Percentiles rank a stretch among this genome's conserved stretches.
phyloP scores from a whole-genome alignment of 495 filamentous ascomycete genomes.

The Trypethelium eluteriae region DNA sequence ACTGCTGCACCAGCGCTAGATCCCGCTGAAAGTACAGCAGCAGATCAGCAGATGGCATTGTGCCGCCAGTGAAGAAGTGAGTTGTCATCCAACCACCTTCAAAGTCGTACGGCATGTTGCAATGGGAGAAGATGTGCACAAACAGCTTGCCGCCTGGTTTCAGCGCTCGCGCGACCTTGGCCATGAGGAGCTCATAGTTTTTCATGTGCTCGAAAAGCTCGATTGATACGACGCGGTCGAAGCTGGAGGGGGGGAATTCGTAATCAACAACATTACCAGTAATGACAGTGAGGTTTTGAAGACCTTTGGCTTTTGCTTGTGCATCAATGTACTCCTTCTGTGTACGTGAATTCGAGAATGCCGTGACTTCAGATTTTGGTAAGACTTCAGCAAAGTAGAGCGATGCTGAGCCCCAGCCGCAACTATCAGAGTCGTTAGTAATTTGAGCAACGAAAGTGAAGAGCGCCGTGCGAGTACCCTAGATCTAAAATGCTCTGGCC shows the following conservation, averaged over 20 bases:
- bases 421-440: conserved; percentile 32
- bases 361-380: conserved; percentile 51
- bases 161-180: conserved; percentile 48
- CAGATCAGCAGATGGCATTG: conserved; percentile 59
- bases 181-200: conserved; percentile 58
- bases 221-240: conserved; percentile 55
- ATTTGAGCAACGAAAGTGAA: not conserved
- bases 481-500: conserved; percentile 57
- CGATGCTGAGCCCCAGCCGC: conserved; percentile 58
- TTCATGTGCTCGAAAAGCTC: conserved; percentile 72
- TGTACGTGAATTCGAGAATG: conserved; percentile 56
- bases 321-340: conserved; percentile 58
- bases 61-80: conserved; percentile 62
- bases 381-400: conserved; percentile 55
- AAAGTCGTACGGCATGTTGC: conserved; percentile 55
- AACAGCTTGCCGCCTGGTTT: conserved; percentile 55
- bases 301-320: conserved; percentile 44
- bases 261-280: conserved; percentile 55
- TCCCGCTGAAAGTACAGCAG: conserved; percentile 59
- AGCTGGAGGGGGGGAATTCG: conserved; percentile 47
- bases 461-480: conserved; percentile 37
- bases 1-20: conserved; percentile 49
- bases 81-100: conserved; percentile 65
- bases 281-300: conserved; percentile 51
- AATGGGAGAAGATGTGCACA: conserved; percentile 57